Evolutionary conservation across 306 rosid species (phyloP).

Genomic region (Trifolium repens): DNA sequence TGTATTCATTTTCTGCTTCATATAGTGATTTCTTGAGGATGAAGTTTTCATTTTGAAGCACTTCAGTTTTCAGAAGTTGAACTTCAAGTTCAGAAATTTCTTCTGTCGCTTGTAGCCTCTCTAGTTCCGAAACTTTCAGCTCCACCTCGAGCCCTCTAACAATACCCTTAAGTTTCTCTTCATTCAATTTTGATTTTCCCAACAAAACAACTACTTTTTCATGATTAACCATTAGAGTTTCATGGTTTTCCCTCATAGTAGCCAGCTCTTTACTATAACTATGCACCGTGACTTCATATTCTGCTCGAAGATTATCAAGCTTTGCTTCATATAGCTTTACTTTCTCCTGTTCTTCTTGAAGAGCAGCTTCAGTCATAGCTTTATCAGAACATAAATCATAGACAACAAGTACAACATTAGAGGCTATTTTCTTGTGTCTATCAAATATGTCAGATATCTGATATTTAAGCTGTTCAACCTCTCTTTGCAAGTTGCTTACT

Average conservation of each 20-base stretch:
- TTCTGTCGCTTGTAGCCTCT: slow-evolving; percentile 50
- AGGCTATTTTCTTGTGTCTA: slow-evolving; percentile 41
- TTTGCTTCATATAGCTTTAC: slow-evolving; percentile 40
- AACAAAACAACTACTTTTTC: slow-evolving; percentile 45
- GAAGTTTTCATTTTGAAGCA: slow-evolving; percentile 49
- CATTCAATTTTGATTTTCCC: slow-evolving; percentile 45
- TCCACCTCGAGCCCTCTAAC: slow-evolving; percentile 44
- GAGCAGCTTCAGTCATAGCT: slow-evolving; percentile 47
- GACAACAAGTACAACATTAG: slow-evolving; percentile 40
- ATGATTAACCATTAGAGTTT: slow-evolving; percentile 44
- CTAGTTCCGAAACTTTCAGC: slow-evolving; percentile 53
- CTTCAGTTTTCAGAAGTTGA: slow-evolving; percentile 48
- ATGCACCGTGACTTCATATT: slow-evolving; percentile 42
- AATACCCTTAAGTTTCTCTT: slow-evolving; percentile 40
- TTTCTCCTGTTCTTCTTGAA: slow-evolving; percentile 52
- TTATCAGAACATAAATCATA: slow-evolving; percentile 50
- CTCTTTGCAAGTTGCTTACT: slow-evolving; percentile 43
- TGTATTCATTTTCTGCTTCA: slow-evolving; percentile 44
- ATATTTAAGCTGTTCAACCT: slow-evolving; percentile 41
- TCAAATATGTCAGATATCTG: slow-evolving; percentile 39
- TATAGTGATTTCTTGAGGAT: slow-evolving; percentile 46
- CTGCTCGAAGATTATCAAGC: slow-evolving; percentile 40
- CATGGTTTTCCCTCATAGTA: slow-evolving; percentile 42
- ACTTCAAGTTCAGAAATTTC: slow-evolving; percentile 48
- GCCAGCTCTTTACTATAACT: slow-evolving; percentile 43